Conservation (phyloP, 1,139 yeast genomes). For the Saccharomyces hybrid region DNA sequence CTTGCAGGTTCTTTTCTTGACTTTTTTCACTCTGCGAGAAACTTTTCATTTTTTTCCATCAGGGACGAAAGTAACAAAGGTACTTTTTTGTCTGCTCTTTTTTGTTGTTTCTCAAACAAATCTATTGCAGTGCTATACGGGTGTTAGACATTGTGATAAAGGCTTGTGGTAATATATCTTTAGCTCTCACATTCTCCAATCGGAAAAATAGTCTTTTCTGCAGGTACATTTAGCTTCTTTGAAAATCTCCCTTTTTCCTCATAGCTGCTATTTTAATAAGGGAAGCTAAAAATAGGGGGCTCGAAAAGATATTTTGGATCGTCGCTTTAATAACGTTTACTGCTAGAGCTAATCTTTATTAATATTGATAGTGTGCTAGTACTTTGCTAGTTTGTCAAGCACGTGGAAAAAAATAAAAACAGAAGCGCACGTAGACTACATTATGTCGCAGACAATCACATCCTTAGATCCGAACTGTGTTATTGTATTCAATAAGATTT, state of each 20-base stretch:
- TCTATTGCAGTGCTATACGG: background rate
- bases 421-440: background rate
- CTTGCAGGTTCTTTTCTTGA: background rate
- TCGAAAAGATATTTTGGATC: background rate
- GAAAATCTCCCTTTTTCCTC: background rate
- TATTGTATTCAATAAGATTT: conserved; percentile 3
- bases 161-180: background rate
- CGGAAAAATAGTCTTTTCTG: background rate
- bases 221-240: background rate
- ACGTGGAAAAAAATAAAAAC: background rate
- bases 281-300: background rate
- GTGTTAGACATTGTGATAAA: background rate
- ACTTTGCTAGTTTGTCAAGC: background rate
- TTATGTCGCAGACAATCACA: background rate
- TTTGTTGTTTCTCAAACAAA: background rate
- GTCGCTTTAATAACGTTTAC: background rate
- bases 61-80: background rate
- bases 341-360: background rate
- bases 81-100: background rate
- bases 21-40: background rate
- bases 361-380: background rate
- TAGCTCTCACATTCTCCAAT: background rate
- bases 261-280: background rate
- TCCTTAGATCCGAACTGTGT: conserved; percentile 6
- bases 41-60: background rate